phyloP scores from a whole-genome alignment of 495 filamentous ascomycete species.

The Daldinia vernicosa region DNA sequence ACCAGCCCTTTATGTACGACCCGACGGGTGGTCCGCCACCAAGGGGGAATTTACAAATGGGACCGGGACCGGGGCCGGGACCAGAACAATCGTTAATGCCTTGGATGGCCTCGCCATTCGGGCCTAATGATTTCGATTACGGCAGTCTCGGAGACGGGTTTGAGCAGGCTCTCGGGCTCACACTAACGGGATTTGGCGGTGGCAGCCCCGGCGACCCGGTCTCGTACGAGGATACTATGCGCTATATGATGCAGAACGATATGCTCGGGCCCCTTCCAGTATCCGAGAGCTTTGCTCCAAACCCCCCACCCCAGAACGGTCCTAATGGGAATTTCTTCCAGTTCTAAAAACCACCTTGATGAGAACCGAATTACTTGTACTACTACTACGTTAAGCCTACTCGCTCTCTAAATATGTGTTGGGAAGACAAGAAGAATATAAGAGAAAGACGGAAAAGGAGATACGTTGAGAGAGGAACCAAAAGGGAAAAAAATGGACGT shows the following conservation, averaged over 20 bases:
- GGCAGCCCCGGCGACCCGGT: slow-evolving; percentile 39
- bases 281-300: slow-evolving; percentile 18
- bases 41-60: slow-evolving; percentile 4
- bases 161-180: slow-evolving; percentile 62
- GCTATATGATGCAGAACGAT: slow-evolving; percentile 47
- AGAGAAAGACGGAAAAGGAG: background rate
- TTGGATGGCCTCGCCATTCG: slow-evolving; percentile 46
- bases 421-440: background rate
- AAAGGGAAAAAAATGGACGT: background rate
- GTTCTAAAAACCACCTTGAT: background rate
- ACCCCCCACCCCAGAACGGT: background rate
- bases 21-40: slow-evolving; percentile 8
- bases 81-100: slow-evolving; percentile 38
- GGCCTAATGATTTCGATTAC: slow-evolving; percentile 50
- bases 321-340: slow-evolving; percentile 2
- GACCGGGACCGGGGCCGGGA: background rate
- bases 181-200: slow-evolving; percentile 53
- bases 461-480: background rate
- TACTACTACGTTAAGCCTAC: background rate
- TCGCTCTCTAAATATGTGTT: background rate
- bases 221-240: slow-evolving; percentile 45
- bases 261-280: slow-evolving; percentile 30
- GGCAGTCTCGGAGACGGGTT: slow-evolving; percentile 54
- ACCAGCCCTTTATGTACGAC: slow-evolving; percentile 46
- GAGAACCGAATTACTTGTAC: background rate